Conservation (phyloP, 352 stramenopile species). For the Phytopythium kandeliae region DNA sequence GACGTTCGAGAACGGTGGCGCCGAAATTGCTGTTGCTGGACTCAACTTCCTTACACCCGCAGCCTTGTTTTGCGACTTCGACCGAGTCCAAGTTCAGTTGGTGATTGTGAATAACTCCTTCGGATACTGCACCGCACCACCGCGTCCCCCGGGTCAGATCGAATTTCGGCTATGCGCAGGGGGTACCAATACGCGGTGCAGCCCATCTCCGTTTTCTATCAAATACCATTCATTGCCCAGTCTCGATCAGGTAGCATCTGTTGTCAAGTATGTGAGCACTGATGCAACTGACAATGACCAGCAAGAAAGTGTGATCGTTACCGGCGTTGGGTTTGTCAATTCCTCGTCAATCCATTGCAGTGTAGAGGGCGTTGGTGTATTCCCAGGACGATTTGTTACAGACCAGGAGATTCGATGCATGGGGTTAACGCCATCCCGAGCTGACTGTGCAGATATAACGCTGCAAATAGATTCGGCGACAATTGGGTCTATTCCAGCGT, state of each 20-base stretch:
- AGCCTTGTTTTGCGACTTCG: constrained; percentile 16
- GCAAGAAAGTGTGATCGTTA: not conserved
- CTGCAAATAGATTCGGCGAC: constrained; percentile 3
- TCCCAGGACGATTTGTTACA: not conserved
- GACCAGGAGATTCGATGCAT: not conserved
- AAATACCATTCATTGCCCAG: not conserved
- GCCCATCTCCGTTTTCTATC: not conserved
- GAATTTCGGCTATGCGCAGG: constrained; percentile 26
- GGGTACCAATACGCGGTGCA: not conserved
- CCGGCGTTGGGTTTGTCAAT: constrained; percentile 12
- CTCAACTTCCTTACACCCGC: constrained; percentile 5
- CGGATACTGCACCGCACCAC: constrained; percentile 23
- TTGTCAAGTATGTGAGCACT: not conserved
- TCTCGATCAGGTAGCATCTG: not conserved
- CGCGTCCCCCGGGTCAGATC: constrained; percentile 18
- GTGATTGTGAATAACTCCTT: constrained; percentile 20
- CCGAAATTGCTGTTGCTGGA: not conserved
- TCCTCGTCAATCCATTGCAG: constrained; percentile 8
- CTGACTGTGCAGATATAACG: constrained; percentile 5
- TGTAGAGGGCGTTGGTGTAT: not conserved
- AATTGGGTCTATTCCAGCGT: not conserved
- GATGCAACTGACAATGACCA: not conserved
- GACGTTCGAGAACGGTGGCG: constrained; percentile 6
- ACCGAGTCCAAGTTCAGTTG: constrained; percentile 13
- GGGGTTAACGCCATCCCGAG: constrained; percentile 4